Conservation (phyloP, 352 stramenopile genomes). For the Plasmopara halstedii region DNA sequence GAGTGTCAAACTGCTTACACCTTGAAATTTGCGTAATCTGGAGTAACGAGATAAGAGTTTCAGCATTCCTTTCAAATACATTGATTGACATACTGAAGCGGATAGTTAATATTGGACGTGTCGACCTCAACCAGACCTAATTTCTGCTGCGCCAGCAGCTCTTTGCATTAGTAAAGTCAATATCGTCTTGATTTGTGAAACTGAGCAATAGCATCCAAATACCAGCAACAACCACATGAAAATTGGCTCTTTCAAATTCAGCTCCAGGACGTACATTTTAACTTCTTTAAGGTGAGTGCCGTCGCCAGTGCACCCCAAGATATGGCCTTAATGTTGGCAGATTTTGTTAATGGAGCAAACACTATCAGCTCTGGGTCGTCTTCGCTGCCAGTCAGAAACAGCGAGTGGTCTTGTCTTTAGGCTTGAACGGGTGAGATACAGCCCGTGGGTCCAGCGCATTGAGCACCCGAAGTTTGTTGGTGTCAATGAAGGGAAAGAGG, state of each 20-base stretch:
- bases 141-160: constrained; percentile 67
- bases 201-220: constrained; percentile 26
- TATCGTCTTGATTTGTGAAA: constrained; percentile 78
- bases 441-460: constrained; percentile 61
- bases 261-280: constrained; percentile 46
- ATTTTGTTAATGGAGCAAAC: constrained; percentile 82
- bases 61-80: background rate
- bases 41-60: constrained; percentile 2
- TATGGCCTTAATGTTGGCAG: constrained; percentile 84
- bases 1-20: constrained; percentile 71
- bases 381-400: constrained; percentile 68
- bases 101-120: constrained; percentile 60
- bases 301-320: constrained; percentile 62
- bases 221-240: constrained; percentile 1
- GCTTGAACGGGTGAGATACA: constrained; percentile 73
- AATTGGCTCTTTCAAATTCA: background rate
- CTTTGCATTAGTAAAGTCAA: constrained; percentile 80
- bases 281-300: constrained; percentile 72
- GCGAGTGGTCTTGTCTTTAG: constrained; percentile 55
- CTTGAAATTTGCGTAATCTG: constrained; percentile 83
- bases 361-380: constrained; percentile 82
- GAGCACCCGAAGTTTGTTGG: constrained; percentile 76
- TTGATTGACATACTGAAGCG: constrained; percentile 44
- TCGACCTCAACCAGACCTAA: constrained; percentile 72
- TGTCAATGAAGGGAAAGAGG: constrained; percentile 81